Evolutionary conservation across 208 protist species (phyloP).

Genomic region (Angomonas deanei): DNA sequence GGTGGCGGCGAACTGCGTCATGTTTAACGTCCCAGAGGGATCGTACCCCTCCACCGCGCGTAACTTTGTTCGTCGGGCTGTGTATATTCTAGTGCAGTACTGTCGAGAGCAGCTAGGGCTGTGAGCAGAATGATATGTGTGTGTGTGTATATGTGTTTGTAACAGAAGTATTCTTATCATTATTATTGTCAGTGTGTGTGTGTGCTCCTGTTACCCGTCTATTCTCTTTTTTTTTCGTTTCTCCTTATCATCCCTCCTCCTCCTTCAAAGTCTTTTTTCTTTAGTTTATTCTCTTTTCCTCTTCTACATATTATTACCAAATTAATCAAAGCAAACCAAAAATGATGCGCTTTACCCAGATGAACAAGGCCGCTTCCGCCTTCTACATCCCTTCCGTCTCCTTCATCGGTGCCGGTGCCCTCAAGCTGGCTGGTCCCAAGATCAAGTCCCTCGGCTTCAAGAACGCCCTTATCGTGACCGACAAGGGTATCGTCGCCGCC

Average conservation of each 20-base stretch:
- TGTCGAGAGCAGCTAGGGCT: constrained; percentile 47
- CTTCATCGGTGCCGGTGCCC: constrained; percentile 50
- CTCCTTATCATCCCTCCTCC: not conserved
- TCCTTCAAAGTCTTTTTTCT: not conserved
- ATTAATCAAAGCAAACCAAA: not conserved
- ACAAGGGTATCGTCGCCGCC: constrained; percentile 48
- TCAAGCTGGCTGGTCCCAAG: constrained; percentile 50
- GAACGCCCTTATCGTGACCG: constrained; percentile 64
- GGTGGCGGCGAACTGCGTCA: constrained; percentile 73
- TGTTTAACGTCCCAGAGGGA: constrained; percentile 80
- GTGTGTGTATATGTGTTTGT: too few relatives aligned
- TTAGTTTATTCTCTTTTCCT: not conserved
- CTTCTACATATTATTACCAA: not conserved
- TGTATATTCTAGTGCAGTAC: constrained; percentile 49
- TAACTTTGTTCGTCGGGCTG: constrained; percentile 51
- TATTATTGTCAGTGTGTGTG: not conserved
- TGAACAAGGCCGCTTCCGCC: constrained; percentile 33
- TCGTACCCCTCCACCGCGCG: constrained; percentile 63
- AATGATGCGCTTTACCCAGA: constrained; percentile 20
- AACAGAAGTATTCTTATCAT: not conserved
- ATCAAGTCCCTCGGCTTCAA: constrained; percentile 50
- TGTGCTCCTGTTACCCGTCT: not conserved
- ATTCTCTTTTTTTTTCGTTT: constrained; percentile 5
- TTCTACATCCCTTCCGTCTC: constrained; percentile 60
- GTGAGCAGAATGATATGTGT: too few relatives aligned